phyloP scores from a whole-genome alignment of 2,329 filamentous ascomycete genomes.

The Elsinoe necatrix region DNA sequence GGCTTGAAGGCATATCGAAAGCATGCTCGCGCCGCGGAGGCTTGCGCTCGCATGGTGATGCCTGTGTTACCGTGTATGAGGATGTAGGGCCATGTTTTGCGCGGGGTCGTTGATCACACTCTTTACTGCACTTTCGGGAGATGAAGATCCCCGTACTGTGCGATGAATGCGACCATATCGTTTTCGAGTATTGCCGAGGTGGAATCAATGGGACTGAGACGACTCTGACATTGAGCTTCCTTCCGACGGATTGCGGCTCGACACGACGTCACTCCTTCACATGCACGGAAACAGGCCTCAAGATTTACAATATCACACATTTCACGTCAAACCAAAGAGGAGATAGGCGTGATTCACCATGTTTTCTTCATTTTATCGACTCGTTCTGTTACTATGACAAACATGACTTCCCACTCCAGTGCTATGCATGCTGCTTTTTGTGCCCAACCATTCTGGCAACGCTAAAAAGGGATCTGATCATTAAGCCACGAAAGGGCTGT shows the following conservation, averaged over 20 bases:
- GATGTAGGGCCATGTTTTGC: neutral
- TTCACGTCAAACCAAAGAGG: neutral
- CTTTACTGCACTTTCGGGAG: neutral
- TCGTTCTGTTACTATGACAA: neutral
- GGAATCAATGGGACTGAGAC: neutral
- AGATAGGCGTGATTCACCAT: neutral
- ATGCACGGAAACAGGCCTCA: neutral
- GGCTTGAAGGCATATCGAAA: slow-evolving; percentile 33
- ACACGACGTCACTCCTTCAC: slow-evolving; percentile 8
- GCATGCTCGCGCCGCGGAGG: slow-evolving; percentile 43
- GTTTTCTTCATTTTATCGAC: neutral
- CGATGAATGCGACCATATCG: neutral
- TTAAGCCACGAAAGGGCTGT: neutral
- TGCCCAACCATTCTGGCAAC: neutral
- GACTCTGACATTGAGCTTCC: neutral
- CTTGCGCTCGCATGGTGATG: slow-evolving; percentile 42
- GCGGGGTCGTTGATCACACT: neutral
- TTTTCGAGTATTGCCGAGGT: neutral
- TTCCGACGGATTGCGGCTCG: slow-evolving; percentile 2
- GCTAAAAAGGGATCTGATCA: neutral
- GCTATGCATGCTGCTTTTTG: slow-evolving; percentile 3
- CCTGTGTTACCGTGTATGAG: slow-evolving; percentile 7
- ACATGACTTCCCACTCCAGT: neutral
- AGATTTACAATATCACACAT: no score
- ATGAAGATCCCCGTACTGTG: neutral